Conservation (phyloP, 2,329 filamentous ascomycete species). For the Davidsoniella eucalypti region DNA sequence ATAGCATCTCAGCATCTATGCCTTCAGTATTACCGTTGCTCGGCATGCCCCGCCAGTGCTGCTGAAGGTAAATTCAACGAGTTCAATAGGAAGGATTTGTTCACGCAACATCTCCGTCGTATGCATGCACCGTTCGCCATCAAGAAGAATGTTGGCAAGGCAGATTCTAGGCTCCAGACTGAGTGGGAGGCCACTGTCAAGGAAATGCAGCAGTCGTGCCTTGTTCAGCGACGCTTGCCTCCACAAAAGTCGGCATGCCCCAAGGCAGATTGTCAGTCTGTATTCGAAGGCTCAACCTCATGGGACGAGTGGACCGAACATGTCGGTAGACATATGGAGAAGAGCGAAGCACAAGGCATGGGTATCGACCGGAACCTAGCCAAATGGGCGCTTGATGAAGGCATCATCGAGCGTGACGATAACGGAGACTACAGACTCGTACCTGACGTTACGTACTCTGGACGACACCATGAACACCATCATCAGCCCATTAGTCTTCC, state of each 20-base stretch:
- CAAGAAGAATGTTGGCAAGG: conserved; percentile 38
- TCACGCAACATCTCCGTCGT: conserved; percentile 80
- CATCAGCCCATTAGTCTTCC: conserved; percentile 11
- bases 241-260: conserved; percentile 58
- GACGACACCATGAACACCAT: conserved; percentile 12
- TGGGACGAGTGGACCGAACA: conserved; percentile 94
- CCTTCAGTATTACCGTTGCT: conserved; percentile 47
- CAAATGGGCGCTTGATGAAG: conserved; percentile 46
- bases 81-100: conserved; percentile 92
- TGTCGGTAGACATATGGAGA: conserved; percentile 77
- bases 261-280: conserved; percentile 50
- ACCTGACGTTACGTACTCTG: conserved; percentile 12
- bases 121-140: conserved; percentile 71
- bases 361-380: conserved; percentile 41
- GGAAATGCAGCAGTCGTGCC: conserved; percentile 58
- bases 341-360: conserved; percentile 40
- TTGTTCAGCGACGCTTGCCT: conserved; percentile 49
- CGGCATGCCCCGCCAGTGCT: conserved; percentile 37
- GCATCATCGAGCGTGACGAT: conserved; percentile 41
- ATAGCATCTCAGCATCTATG: conserved; percentile 79
- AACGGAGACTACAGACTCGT: conserved; percentile 39
- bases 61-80: conserved; percentile 44
- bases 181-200: conserved; percentile 51
- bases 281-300: conserved; percentile 54
- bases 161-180: conserved; percentile 39